A percentile compares a stretch with the other conserved stretches of the same genome.
Conservation (phyloP, 257 asterid genomes). For the Capsicum pubescens region DNA sequence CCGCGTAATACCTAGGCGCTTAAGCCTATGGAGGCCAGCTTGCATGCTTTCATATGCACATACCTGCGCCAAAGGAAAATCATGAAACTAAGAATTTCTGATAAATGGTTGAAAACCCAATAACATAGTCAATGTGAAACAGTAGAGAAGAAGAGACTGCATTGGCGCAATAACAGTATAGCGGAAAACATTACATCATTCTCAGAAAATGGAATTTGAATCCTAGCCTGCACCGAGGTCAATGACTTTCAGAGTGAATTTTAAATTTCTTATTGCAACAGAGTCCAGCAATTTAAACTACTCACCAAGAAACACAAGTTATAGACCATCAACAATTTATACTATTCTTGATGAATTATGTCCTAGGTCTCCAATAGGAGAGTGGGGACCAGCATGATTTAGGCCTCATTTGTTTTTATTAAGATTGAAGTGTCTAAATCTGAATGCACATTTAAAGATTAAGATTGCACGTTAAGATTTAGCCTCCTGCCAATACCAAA, state of each 20-base stretch:
- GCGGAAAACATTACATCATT: not conserved
- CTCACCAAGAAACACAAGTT: slow-evolving; percentile 4
- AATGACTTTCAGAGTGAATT: slow-evolving; percentile 9
- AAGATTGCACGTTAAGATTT: not conserved
- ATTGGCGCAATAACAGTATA: not conserved
- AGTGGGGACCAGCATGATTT: not conserved
- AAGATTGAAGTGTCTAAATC: not conserved
- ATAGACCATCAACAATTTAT: not conserved
- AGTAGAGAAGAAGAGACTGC: slow-evolving; percentile 15
- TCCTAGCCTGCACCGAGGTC: slow-evolving; percentile 24
- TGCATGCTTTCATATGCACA: slow-evolving; percentile 99
- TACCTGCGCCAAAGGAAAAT: slow-evolving; percentile 53
- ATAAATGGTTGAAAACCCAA: slow-evolving; percentile 29
- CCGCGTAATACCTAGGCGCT: slow-evolving; percentile 87
- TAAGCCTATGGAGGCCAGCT: slow-evolving; percentile 94
- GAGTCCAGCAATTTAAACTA: slow-evolving; percentile 21
- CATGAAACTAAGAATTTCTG: slow-evolving; percentile 2
- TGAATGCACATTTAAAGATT: not conserved
- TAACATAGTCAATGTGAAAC: slow-evolving; percentile 3
- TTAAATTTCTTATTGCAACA: slow-evolving; percentile 24
- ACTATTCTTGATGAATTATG: not conserved
- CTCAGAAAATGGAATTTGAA: not conserved
- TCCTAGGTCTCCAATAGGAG: slow-evolving; percentile 1
- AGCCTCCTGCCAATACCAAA: slow-evolving; percentile 16
- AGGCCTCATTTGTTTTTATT: not conserved